Base-by-base conservation (phyloP, 2,329 filamentous ascomycete species). In the Penicillium sp. region DNA sequence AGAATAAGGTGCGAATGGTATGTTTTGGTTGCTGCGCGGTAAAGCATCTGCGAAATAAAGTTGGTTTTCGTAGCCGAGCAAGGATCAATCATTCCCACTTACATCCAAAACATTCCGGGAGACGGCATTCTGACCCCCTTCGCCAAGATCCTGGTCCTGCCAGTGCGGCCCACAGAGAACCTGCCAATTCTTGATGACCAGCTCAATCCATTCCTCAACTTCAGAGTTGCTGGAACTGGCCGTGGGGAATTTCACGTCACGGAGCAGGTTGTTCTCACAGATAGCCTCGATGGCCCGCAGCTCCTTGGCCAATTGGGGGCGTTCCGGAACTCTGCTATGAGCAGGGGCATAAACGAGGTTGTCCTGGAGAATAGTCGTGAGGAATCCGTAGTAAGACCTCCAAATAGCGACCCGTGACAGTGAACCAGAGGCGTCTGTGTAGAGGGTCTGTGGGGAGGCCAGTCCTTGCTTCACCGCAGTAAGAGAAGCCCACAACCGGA, bases 1-100 rank as follows among this genome's bases (percentile, higher is more conserved):
- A 98, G 73, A 51, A 97, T 87, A 8, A 89, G 75, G 1, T 91
- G 95, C 1, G 93, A 98, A 69, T 98, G 93, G 62, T 93, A 98
- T 0, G 90, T 95, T 68, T 93, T 95, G 8, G 86, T 89, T 6
- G 91, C 88, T 18, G 90, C 88, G 31, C 86, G 85, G 68, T 97
- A 98, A 6, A 98, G 76, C 23, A 89, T 87, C 67, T 93, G 46
- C 27, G 10, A 29, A 13, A 35, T 42, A 26, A 49, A 31, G n/a
- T 41, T 28, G 14, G 42, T 64, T 37, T 64, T 24, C 39, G 16
- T 11, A 32, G 28, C 6, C 20, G 43, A 37, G 26, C 32, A 38
- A 32, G 37, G 5, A 28, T 26, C n/a, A 36, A 38, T 23, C 23
- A 34, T 36, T 29, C 35, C 39, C 36, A 63, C 71, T 58, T 66